Evolutionary conservation across 192 early-diverging fungal species (phyloP), one percentile per base, ranked within the genome.

Genomic region (Coemansia sp.): DNA sequence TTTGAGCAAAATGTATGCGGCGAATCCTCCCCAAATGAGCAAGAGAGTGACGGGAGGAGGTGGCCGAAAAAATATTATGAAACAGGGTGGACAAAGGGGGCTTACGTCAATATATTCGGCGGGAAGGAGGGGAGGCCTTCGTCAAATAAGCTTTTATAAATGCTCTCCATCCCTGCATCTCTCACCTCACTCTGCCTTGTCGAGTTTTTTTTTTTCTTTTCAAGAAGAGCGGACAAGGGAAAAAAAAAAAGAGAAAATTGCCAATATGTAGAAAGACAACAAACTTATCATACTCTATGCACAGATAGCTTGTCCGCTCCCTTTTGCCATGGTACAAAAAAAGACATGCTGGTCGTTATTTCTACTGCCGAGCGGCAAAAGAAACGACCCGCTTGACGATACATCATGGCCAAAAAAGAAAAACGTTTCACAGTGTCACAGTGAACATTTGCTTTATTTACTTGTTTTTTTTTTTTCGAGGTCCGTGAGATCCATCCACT

Each of bases 1-100:
- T 70, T 70, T 70, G 68, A 70, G 68, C 22, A 38, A 61, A 62
- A 62, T 49, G 59, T 24, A 62, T 40, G 68, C 44, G 42, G 42
- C 15, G 65, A 66, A 61, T 38, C 31, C 24, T 24, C 24, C 24
- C 59, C 31, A 61, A 9, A 38, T 20, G 29, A 18, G 13, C 59
- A 12, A 31, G 12, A 55, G 3, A 55, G 42, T 3, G 42, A 43
- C 13, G 42, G 27, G 27, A 55, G 3, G 24, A 31, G 15, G 13
- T 31, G 54, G 52, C 52, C 52, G 52, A 27, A 54, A 24, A 24
- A 24, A 24, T 24, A 9, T 43, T 16, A 43, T 43, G 22, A 55
- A 55, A 51, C 49, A 51, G 49, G 20, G 49, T 51, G 49, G 46
- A 24, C 24, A 24, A 51, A 22, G 20, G 20, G 0, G 24, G 24